Conservation (phyloP, 805 yeast genomes). For the Candida coquimbonensis region DNA sequence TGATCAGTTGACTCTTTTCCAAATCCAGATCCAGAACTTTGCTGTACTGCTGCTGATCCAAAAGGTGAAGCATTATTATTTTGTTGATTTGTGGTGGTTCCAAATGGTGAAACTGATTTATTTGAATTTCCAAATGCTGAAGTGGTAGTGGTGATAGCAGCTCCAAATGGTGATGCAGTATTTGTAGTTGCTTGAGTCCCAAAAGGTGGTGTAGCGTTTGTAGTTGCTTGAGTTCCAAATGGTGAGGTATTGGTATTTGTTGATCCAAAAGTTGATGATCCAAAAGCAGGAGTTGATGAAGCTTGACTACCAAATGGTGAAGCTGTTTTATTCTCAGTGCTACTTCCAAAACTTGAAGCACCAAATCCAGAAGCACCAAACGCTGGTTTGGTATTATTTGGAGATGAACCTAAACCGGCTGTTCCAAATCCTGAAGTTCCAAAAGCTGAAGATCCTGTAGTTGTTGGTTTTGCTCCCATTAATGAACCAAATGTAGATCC, state of each 20-base stretch:
- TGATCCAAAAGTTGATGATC: background rate
- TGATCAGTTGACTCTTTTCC: too few relatives aligned
- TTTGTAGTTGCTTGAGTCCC: background rate
- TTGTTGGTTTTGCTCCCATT: conserved; percentile 8
- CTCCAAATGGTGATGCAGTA: conserved; percentile 1
- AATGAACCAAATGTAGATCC: conserved; percentile 11
- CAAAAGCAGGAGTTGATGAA: background rate
- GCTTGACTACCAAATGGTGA: conserved; percentile 6
- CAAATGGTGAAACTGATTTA: conserved; percentile 5
- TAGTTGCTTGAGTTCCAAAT: conserved; percentile 1
- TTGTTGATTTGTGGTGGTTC: conserved; percentile 1
- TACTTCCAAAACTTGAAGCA: conserved; percentile 7
- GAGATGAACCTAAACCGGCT: background rate
- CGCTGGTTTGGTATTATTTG: background rate
- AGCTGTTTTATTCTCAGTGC: background rate
- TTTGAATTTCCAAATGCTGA: conserved; percentile 3
- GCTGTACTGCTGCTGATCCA: background rate
- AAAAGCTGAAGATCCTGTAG: conserved; percentile 3
- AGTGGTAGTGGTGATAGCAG: background rate
- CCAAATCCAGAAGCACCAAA: background rate
- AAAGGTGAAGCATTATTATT: background rate
- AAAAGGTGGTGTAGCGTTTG: background rate
- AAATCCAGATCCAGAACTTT: too few relatives aligned
- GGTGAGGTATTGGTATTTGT: background rate
- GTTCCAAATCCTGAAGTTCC: conserved; percentile 1